A percentile compares a stretch with the other conserved stretches of the same genome.
Evolutionary conservation across 2,329 filamentous ascomycete genomes (phyloP).

Genomic region (Tolypocladium cylindrosporum): DNA sequence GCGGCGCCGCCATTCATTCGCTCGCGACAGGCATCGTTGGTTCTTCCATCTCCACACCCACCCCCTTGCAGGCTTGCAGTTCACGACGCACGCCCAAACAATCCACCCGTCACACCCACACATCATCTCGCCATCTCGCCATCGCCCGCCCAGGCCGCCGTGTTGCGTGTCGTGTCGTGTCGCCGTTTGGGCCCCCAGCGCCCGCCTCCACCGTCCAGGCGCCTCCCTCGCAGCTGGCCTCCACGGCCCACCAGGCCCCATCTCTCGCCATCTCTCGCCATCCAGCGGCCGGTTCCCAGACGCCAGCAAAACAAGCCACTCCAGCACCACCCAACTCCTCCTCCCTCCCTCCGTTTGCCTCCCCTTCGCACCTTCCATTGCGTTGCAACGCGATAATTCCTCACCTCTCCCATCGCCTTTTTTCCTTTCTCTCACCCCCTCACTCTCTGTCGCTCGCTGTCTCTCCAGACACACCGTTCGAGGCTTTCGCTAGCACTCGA

Average conservation of each 20-base stretch:
- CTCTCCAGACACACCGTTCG: conserved; percentile 17
- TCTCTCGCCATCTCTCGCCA: not conserved
- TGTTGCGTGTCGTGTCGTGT: not conserved
- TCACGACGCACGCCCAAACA: not conserved
- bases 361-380: conserved; percentile 16
- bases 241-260: not conserved
- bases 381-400: conserved; percentile 10
- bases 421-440: conserved; percentile 14
- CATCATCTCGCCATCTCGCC: not conserved
- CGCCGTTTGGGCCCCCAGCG: not conserved
- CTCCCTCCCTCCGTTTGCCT: conserved; percentile 10
- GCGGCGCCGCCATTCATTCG: not conserved
- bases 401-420: conserved; percentile 14
- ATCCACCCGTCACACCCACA: no score
- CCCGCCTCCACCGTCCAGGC: not conserved
- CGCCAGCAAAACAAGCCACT: conserved; percentile 6
- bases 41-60: not conserved
- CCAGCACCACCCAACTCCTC: conserved; percentile 6
- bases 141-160: not conserved
- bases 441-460: conserved; percentile 13
- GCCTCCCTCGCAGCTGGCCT: not conserved
- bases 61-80: not conserved
- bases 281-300: not conserved
- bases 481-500: conserved; percentile 42
- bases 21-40: not conserved